Conservation (phyloP, 2,329 filamentous ascomycete genomes). For the Helotiales sp. region DNA sequence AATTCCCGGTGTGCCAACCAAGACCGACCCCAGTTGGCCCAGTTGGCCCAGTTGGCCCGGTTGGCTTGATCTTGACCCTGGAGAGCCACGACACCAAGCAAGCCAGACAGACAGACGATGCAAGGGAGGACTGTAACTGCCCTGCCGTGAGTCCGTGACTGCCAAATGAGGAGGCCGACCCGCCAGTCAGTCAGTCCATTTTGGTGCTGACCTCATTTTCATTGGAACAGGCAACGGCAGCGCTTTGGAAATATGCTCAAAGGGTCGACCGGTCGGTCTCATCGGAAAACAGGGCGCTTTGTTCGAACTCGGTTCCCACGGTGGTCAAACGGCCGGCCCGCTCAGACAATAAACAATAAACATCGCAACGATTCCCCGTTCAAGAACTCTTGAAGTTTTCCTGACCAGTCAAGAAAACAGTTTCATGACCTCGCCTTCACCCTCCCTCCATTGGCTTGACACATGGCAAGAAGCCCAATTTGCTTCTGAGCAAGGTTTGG, state of each 20-base stretch:
- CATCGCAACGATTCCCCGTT: background rate
- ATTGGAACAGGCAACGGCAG: too few species aligned
- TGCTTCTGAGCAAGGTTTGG: background rate
- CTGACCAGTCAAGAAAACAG: background rate
- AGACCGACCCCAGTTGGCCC: background rate
- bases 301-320: background rate
- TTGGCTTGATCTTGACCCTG: too few species aligned
- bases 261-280: too few species aligned
- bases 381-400: background rate
- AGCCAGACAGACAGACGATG: too few species aligned
- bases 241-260: background rate
- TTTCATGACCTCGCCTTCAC: background rate
- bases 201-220: slow-evolving; percentile 5
- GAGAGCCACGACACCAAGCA: background rate
- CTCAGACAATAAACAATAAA: too few species aligned
- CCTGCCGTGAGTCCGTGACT: too few species aligned
- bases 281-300: background rate
- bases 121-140: too few species aligned
- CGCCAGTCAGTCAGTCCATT: background rate
- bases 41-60: background rate
- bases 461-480: background rate
- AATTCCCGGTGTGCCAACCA: background rate
- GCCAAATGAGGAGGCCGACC: slow-evolving; percentile 1
- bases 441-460: background rate
- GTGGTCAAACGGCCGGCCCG: background rate